These are phyloP conservation scores for Phytophthora tubulina DNA, from an alignment of 352 stramenopile species.

Conservation along the genomic window DNA sequence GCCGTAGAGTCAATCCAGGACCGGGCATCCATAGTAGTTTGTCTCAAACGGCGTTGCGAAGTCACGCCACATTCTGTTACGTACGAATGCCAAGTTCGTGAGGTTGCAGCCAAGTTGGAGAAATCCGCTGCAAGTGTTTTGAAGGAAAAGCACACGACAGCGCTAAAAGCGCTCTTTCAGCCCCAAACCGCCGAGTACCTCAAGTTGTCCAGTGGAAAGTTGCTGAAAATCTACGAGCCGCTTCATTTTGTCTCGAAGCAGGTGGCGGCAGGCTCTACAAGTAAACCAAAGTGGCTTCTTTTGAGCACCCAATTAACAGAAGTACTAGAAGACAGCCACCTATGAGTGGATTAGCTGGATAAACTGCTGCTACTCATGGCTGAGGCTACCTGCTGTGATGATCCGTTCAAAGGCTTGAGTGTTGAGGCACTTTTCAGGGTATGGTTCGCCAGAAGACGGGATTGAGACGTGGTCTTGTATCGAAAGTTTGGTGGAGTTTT, in stretches of 20 bases:
- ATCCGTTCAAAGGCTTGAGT: slow-evolving; percentile 7
- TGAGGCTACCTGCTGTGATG: neutral
- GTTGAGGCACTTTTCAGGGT: slow-evolving; percentile 13
- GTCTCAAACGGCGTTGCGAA: slow-evolving; percentile 18
- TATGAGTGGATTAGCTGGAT: neutral
- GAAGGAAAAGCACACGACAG: slow-evolving; percentile 2
- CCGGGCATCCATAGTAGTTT: slow-evolving; percentile 51
- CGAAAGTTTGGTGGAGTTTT: slow-evolving; percentile 25
- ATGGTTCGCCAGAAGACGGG: neutral
- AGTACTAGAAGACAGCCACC: slow-evolving; percentile 30
- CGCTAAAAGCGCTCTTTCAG: slow-evolving; percentile 52
- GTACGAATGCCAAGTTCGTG: slow-evolving; percentile 52
- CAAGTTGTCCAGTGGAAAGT: slow-evolving; percentile 37
- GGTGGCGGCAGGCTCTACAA: slow-evolving; percentile 32
- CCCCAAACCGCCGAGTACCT: slow-evolving; percentile 38
- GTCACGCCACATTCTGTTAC: slow-evolving; percentile 30
- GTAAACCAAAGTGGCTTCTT: slow-evolving; percentile 48
- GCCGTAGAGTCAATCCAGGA: slow-evolving; percentile 58
- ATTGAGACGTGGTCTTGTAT: slow-evolving; percentile 6
- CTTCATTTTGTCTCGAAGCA: slow-evolving; percentile 60
- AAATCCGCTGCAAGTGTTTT: slow-evolving; percentile 24
- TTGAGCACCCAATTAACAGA: slow-evolving; percentile 65
- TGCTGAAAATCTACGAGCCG: slow-evolving; percentile 66
- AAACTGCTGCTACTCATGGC: neutral
- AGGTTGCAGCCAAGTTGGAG: slow-evolving; percentile 29